Base-by-base conservation (phyloP, 2,329 filamentous ascomycete species). In the Clarireedia homoeocarpa region DNA sequence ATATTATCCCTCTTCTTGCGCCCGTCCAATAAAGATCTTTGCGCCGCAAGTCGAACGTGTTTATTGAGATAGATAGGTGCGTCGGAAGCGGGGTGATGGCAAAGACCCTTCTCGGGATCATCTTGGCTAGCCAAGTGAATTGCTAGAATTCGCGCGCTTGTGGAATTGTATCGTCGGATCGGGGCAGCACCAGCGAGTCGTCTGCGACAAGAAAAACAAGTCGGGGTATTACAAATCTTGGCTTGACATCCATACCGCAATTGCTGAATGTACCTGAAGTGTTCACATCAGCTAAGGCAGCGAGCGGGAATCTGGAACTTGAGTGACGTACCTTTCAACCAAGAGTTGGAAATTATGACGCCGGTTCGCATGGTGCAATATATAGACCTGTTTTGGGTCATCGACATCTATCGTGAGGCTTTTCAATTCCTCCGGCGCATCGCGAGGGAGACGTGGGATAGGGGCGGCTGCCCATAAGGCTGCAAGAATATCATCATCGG, bases 131-230 rank as follows among this genome's bases (percentile, higher is more conserved):
- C 89, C 51, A 95, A 77, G 65, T 88, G 89, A 55, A 89, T 81
- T 12, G 91, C 91, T 34, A 96, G 73, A 1, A 88, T 89, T 65
- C 89, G 82, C 7, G 91, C 90, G 65, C 89, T 95, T 47, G 90
- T 83, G 23, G 86, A 80, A 56, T 86, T 95, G 65, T 91, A 94
- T 65, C 86, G 81, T 59, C 89, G 84, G 63, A 90, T 80, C 2
- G 89, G 89, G 0, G 80, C 80, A 61, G 82, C 82, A 36, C 79
- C 81, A 26, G 82, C 79, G 14, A 85, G 73, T 62, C 87, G 81
- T 70, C 81, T 86, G 55, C 88, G 83, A 69, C 82, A 90, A 59
- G 85, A 90, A 66, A 92, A 86, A 73, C 91, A 96, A 14, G 89
- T 92, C 14, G 89, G 73, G 1, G 84, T 92, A 38, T 76, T 77